Evolutionary conservation across 2,329 filamentous ascomycete species (phyloP), one percentile per base, ranked within the genome.

Genomic region (Phoma sp.): DNA sequence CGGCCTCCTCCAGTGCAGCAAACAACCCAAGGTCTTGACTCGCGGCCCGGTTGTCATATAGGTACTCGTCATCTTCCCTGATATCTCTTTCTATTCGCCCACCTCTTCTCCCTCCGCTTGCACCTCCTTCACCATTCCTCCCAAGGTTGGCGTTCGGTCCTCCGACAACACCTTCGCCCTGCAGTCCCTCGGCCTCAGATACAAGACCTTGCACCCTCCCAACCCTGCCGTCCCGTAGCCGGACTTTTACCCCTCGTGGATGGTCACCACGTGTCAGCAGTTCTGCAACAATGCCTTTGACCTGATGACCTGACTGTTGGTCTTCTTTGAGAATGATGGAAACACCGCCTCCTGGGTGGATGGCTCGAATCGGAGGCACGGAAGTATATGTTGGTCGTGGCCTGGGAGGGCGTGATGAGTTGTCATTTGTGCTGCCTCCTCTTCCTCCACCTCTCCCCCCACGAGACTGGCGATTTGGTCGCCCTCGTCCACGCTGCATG

Each of bases 221-320:
- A 2, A 93, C 84, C 24, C 88, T 81, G 1, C 89, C 89, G 70
- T 90, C 88, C 1, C 78, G 76, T 5, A 93, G 78, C 2, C 89
- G 84, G 23, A 93, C 89, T 73, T 93, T 93, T 77, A 93, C 90
- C 32, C 90, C 90, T 8, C 88, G 82, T 2, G 89, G 88, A 65
- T 93, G 90, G 62, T 93, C 85, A 24, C 89, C 88, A 1, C 83
- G 79, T 2, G 89, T 93, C 42, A 93, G 79, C 0, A 93, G 72
- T 40, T 91, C 84, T 47, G 82, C 80, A 1, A 93, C 85, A 4
- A 80, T 73, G 23, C 90, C 90, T 39, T 80, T 78, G 1, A 91
- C 89, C 64, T 90, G 86, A 40, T 83, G 82, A 6, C 89, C 90
- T 0, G 89, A 91, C 1, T 83, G 83, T 70, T 93, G 90, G 72